Conservation (phyloP, 2,329 filamentous ascomycete species). For the Huntiella bhutanensis region DNA sequence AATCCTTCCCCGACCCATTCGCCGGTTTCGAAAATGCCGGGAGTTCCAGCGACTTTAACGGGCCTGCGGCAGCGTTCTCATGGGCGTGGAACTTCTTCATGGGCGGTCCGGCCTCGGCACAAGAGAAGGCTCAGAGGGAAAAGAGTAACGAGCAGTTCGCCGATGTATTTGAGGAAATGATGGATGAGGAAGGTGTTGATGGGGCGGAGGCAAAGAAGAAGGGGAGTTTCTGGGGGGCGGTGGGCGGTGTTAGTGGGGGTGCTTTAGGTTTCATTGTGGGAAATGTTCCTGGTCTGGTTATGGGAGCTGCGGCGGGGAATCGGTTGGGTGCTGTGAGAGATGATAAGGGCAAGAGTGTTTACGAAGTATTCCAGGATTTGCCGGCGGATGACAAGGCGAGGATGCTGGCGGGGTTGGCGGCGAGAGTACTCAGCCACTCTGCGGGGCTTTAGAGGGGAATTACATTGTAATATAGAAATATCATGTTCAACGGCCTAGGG, state of each 20-base stretch:
- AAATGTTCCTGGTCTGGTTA: slow-evolving; percentile 74
- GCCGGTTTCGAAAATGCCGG: slow-evolving; percentile 22
- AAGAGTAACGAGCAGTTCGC: slow-evolving; percentile 68
- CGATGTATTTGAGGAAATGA: slow-evolving; percentile 78
- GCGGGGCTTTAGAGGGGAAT: slow-evolving; percentile 31
- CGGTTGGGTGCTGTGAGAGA: slow-evolving; percentile 78
- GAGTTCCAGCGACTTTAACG: slow-evolving; percentile 8
- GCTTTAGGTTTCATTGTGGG: slow-evolving; percentile 89
- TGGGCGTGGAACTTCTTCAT: slow-evolving; percentile 56
- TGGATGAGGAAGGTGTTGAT: slow-evolving; percentile 68
- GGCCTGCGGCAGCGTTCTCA: slow-evolving; percentile 37
- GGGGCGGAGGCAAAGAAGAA: slow-evolving; percentile 23
- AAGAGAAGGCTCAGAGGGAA: slow-evolving; percentile 25
- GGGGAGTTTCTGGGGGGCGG: slow-evolving; percentile 63
- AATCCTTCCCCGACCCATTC: slow-evolving; percentile 23
- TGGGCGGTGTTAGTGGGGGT: slow-evolving; percentile 73
- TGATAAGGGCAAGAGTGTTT: slow-evolving; percentile 85
- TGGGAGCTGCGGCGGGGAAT: slow-evolving; percentile 84
- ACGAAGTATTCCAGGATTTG: slow-evolving; percentile 71
- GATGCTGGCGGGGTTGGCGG: slow-evolving; percentile 66
- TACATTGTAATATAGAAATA: background rate
- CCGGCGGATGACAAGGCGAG: slow-evolving; percentile 65
- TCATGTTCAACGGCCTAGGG: no score
- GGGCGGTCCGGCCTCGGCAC: slow-evolving; percentile 17
- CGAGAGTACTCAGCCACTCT: slow-evolving; percentile 68